Conservation (phyloP, 2,329 filamentous ascomycete species). For the Ceratocystis diversiconidia region DNA sequence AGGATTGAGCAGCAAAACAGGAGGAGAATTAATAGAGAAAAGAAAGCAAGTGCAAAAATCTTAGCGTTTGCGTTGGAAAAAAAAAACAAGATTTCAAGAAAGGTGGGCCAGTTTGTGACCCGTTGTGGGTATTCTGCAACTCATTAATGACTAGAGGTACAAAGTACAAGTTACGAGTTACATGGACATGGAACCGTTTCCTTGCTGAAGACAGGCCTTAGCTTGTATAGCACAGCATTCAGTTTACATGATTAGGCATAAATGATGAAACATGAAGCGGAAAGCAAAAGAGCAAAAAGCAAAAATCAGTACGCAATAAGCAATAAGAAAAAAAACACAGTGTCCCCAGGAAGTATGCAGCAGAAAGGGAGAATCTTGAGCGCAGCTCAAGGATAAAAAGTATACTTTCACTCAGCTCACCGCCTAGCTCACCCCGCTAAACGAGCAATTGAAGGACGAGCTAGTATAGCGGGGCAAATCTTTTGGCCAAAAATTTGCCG, state of each 20-base stretch:
- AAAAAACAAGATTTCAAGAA: conserved; percentile 1
- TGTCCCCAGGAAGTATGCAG: not conserved
- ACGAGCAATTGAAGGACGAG: not conserved
- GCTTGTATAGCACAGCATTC: no score
- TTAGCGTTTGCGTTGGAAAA: conserved; percentile 2
- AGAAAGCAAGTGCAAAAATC: conserved; percentile 22
- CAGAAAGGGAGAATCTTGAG: not conserved
- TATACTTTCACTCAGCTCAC: not conserved
- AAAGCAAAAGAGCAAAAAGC: no score
- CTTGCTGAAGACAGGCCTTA: no score
- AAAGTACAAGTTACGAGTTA: not conserved
- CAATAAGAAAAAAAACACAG: not conserved
- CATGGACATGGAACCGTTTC: no score
- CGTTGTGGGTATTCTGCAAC: not conserved
- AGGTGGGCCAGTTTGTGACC: conserved; percentile 2
- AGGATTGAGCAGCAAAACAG: conserved; percentile 7
- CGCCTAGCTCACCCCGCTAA: not conserved
- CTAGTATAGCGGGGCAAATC: not conserved
- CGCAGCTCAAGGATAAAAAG: not conserved
- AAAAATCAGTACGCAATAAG: no score
- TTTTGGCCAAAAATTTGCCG: not conserved
- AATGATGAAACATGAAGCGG: not conserved
- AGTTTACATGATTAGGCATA: not conserved
- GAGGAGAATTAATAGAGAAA: conserved; percentile 3
- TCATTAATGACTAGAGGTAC: not conserved